These are phyloP conservation scores for Picea glauca DNA, from an alignment of 75 land plant genomes.

Conservation along the genomic window DNA sequence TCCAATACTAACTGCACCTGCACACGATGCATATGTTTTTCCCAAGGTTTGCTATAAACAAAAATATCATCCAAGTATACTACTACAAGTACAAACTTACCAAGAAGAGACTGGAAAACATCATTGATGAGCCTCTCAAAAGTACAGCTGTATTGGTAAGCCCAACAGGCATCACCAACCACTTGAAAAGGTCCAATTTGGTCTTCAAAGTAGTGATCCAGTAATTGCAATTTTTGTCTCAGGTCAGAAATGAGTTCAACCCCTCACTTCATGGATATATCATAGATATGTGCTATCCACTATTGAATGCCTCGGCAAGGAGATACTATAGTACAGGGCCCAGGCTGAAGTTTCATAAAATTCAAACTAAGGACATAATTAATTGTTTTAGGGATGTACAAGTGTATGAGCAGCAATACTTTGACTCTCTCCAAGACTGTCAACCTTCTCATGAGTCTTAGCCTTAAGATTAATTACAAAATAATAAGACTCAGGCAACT, in stretches of 20 bases:
- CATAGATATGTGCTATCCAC: not conserved
- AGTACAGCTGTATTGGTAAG: no score
- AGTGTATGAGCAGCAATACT: slow-evolving; percentile 97
- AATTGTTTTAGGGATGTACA: slow-evolving; percentile 72
- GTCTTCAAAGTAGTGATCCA: no score
- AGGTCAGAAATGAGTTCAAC: not conserved
- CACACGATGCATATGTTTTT: no score
- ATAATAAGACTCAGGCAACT: slow-evolving; percentile 68
- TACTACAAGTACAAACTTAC: no score
- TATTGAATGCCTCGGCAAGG: not conserved
- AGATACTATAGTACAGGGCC: not conserved
- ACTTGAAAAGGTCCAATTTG: no score
- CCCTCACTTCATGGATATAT: not conserved
- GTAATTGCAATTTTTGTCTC: not conserved
- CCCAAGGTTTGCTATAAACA: no score
- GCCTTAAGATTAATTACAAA: slow-evolving; percentile 85
- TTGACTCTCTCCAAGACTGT: slow-evolving; percentile 89
- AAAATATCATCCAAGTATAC: no score
- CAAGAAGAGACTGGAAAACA: no score
- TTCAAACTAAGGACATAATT: not conserved
- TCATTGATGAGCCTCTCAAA: no score
- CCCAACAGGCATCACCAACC: no score
- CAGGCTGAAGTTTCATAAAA: not conserved
- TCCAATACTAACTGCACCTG: no score
- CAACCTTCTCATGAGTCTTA: slow-evolving; percentile 95